Conservation (phyloP, 2,329 filamentous ascomycete species). For the Aspergillus fructus region DNA sequence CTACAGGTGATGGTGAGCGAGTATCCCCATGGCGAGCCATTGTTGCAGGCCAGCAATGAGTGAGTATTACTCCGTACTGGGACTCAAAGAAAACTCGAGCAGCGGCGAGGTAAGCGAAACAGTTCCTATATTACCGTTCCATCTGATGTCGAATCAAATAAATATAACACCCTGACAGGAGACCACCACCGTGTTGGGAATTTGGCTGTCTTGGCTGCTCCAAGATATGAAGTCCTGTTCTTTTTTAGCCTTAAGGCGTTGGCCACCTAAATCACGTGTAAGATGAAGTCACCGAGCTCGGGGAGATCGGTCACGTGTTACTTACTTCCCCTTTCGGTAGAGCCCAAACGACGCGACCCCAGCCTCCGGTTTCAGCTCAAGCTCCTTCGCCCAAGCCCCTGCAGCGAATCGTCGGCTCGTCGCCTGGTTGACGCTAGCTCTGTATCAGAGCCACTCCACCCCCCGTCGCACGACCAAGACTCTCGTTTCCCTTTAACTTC, state of each 20-base stretch:
- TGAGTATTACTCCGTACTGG: slow-evolving; percentile 44
- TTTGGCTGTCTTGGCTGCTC: neutral
- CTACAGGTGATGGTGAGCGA: slow-evolving; percentile 92
- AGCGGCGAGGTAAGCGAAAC: slow-evolving; percentile 19
- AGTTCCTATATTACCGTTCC: slow-evolving; percentile 25
- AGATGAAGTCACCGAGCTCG: neutral
- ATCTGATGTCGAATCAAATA: slow-evolving; percentile 14
- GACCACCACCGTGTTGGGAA: neutral
- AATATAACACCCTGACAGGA: neutral
- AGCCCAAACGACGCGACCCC: slow-evolving; percentile 25
- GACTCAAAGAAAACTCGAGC: slow-evolving; percentile 31
- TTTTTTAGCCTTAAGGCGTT: neutral
- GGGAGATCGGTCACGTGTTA: slow-evolving; percentile 14
- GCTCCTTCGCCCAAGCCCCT: slow-evolving; percentile 15
- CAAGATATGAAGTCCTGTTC: neutral
- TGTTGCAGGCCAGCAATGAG: slow-evolving; percentile 54
- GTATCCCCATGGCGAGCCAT: slow-evolving; percentile 63
- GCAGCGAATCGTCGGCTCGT: slow-evolving; percentile 1
- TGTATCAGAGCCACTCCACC: neutral
- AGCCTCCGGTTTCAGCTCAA: slow-evolving; percentile 32
- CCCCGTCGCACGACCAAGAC: neutral
- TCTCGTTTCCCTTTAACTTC: neutral
- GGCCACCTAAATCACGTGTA: slow-evolving; percentile 14
- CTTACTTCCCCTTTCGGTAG: slow-evolving; percentile 24
- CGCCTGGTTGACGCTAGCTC: slow-evolving; percentile 1